These are phyloP conservation scores for Neonothopanus nambi DNA, from an alignment of 1,284 basidiomycete species.

Conservation along the genomic window DNA sequence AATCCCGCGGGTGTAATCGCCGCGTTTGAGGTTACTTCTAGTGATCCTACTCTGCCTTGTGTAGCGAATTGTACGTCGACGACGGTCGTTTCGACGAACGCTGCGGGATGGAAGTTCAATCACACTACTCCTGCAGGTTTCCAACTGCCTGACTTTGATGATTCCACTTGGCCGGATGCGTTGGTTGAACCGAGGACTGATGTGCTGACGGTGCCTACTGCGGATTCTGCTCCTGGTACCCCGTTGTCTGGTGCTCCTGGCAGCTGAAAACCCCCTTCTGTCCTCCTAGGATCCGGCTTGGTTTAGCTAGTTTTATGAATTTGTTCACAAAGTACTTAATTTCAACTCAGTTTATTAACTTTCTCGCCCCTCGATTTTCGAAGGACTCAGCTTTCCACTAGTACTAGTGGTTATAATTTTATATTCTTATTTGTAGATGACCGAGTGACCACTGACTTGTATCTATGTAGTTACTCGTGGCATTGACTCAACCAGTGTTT, in stretches of 20 bases:
- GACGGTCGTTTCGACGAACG: conserved; percentile 11
- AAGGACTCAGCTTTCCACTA: too few relatives aligned
- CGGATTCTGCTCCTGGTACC: not conserved
- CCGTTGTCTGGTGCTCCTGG: conserved; percentile 10
- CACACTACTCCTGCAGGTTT: conserved; percentile 16
- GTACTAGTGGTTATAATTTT: too few relatives aligned
- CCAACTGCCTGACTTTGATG: conserved; percentile 19
- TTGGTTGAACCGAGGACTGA: not conserved
- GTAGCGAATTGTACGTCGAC: conserved; percentile 13
- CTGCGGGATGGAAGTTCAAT: conserved; percentile 13
- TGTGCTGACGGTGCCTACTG: not conserved
- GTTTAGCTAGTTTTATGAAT: too few relatives aligned
- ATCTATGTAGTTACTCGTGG: too few relatives aligned
- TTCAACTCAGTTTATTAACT: too few relatives aligned
- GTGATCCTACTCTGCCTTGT: not conserved
- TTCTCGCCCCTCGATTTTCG: too few relatives aligned
- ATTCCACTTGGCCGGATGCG: conserved; percentile 17
- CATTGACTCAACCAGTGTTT: too few relatives aligned
- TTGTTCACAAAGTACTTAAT: too few relatives aligned
- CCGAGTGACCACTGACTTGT: too few relatives aligned
- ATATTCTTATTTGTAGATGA: too few relatives aligned
- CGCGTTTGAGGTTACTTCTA: conserved; percentile 15
- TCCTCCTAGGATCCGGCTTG: too few relatives aligned
- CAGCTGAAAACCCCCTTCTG: too few relatives aligned
- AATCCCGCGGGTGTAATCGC: conserved; percentile 20